phyloP scores from a whole-genome alignment of 2,329 filamentous ascomycete species.

The Aspergillus tanneri region DNA sequence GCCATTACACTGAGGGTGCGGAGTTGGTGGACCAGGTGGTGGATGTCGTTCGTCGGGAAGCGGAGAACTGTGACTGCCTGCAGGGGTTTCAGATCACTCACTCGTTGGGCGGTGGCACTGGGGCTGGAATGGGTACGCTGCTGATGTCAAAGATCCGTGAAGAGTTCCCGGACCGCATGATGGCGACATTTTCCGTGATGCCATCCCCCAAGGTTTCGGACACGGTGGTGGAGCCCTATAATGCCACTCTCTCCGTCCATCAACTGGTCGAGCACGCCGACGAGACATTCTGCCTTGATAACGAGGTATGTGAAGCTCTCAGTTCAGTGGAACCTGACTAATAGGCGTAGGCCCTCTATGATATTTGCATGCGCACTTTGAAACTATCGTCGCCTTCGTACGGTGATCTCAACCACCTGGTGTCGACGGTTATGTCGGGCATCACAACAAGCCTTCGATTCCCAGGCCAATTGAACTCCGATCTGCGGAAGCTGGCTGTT shows the following conservation, averaged over 20 bases:
- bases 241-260: constrained; percentile 97
- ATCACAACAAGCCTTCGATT: constrained; percentile 98
- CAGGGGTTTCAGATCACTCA: constrained; percentile 99
- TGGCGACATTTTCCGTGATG: constrained; percentile 99
- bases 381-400: constrained; percentile 99
- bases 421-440: constrained; percentile 99
- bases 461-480: constrained; percentile 99
- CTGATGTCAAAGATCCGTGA: constrained; percentile 99
- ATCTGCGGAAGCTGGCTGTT: constrained; percentile 97
- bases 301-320: constrained; percentile 63
- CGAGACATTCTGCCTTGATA: constrained; percentile 99
- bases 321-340: constrained; percentile 1
- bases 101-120: constrained; percentile 99
- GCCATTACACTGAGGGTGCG: constrained; percentile 99
- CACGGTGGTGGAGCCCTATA: constrained; percentile 99
- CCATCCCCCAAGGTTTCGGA: constrained; percentile 99
- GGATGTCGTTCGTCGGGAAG: constrained; percentile 97
- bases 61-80: constrained; percentile 98
- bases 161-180: constrained; percentile 99
- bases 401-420: constrained; percentile 98
- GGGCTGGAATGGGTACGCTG: constrained; percentile 99
- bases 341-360: constrained; percentile 76
- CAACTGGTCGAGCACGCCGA: constrained; percentile 99
- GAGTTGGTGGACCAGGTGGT: constrained; percentile 98
- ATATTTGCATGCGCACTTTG: constrained; percentile 99